Evolutionary conservation across 1,284 basidiomycete genomes (phyloP).

Genomic region (Agaricales sp.): DNA sequence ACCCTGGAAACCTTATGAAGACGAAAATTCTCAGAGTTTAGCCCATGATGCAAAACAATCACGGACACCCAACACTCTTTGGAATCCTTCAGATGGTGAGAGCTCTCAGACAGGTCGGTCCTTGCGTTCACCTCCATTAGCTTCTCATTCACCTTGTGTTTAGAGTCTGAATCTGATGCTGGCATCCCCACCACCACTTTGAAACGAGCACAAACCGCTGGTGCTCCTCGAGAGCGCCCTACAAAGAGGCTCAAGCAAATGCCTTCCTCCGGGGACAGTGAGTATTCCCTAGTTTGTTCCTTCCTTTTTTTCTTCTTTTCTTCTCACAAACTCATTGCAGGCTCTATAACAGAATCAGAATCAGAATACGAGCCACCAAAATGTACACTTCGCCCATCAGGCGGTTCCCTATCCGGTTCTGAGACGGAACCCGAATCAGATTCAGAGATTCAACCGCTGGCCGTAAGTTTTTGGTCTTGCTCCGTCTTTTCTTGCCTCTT

Average conservation of each 20-base stretch:
- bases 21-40: constrained; percentile 9
- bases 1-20: no score
- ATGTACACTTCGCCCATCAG: not conserved
- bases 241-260: constrained; percentile 11
- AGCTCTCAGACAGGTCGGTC: constrained; percentile 21
- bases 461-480: constrained; percentile 8
- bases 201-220: constrained; percentile 6
- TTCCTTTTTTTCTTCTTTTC: constrained; percentile 11
- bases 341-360: constrained; percentile 35
- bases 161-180: constrained; percentile 31
- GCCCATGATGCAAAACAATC: not conserved
- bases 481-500: not conserved
- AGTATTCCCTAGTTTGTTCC: not conserved
- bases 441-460: constrained; percentile 10
- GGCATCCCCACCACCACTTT: constrained; percentile 7
- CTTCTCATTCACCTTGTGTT: not conserved
- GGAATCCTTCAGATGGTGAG: constrained; percentile 10
- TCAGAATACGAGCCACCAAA: constrained; percentile 24
- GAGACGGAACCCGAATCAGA: constrained; percentile 30
- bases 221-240: constrained; percentile 7
- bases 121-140: not conserved
- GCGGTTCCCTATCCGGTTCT: constrained; percentile 16
- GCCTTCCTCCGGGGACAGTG: not conserved
- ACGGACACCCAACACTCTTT: not conserved
- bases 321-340: constrained; percentile 16